Evolutionary conservation across 345 rosid genomes (phyloP).

Genomic region (Eucalyptus cloeziana): DNA sequence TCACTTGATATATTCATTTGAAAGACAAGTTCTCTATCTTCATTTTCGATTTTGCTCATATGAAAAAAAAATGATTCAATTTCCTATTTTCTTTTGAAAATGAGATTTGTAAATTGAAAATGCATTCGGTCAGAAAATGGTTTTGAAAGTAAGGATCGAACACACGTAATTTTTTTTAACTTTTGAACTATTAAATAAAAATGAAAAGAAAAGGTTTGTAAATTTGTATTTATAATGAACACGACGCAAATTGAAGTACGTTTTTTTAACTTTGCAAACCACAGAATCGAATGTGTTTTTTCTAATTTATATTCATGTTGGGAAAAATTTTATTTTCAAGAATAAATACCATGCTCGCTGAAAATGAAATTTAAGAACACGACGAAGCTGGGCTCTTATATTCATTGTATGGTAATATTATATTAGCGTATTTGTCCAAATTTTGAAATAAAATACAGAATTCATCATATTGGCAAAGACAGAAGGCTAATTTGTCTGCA

Average conservation of each 20-base stretch:
- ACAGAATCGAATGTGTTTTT: not conserved
- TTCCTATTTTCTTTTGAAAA: not conserved
- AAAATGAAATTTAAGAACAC: not conserved
- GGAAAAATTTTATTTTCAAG: not conserved
- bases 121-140: not conserved
- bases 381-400: not conserved
- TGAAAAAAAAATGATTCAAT: not conserved
- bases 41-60: accelerated
- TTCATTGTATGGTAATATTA: not conserved
- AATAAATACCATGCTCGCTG: not conserved
- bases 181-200: not conserved
- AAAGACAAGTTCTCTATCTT: not conserved
- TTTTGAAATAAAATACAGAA: not conserved
- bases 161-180: not conserved
- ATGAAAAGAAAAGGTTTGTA: not conserved
- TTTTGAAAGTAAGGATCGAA: not conserved
- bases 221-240: not conserved
- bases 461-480: not conserved
- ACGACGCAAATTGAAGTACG: not conserved
- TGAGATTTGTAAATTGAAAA: not conserved
- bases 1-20: not conserved
- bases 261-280: not conserved
- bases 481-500: not conserved
- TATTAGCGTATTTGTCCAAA: not conserved
- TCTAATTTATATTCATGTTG: not conserved